These are phyloP conservation scores for Rhodocollybia butyracea DNA, from an alignment of 768 basidiomycete genomes.

Conservation along the genomic window DNA sequence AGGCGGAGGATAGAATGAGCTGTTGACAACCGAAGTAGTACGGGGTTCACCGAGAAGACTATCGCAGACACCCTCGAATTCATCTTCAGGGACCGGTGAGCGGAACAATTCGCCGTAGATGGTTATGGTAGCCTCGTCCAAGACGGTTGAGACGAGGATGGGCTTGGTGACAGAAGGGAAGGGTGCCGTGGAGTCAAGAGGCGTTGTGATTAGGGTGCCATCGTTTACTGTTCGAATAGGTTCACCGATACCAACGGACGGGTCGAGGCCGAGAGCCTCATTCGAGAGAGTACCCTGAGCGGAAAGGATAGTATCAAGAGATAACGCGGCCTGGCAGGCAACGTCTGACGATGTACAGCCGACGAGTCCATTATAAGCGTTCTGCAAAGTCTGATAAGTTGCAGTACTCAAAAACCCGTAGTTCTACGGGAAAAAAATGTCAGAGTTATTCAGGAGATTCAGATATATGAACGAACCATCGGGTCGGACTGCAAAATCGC, in stretches of 20 bases:
- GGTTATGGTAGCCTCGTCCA: constrained; percentile 67
- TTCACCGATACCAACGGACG: constrained; percentile 47
- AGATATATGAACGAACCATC: constrained; percentile 47
- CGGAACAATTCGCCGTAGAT: constrained; percentile 44
- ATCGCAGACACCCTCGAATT: constrained; percentile 37
- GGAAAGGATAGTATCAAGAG: constrained; percentile 48
- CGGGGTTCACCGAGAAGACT: constrained; percentile 45
- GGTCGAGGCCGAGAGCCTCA: constrained; percentile 42
- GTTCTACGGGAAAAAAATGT: constrained; percentile 41
- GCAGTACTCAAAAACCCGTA: constrained; percentile 62
- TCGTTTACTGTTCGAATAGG: constrained; percentile 71
- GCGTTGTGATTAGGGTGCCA: constrained; percentile 63
- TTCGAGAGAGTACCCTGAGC: constrained; percentile 46
- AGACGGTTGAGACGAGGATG: constrained; percentile 67
- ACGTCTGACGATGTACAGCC: constrained; percentile 42
- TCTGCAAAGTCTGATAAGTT: constrained; percentile 54
- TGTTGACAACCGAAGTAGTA: constrained; percentile 38
- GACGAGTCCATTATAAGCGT: constrained; percentile 45
- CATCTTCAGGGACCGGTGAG: constrained; percentile 32
- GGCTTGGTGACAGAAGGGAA: constrained; percentile 65
- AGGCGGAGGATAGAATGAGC: constrained; percentile 43
- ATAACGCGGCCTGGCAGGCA: constrained; percentile 48
- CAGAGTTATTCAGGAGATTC: background rate
- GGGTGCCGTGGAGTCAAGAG: constrained; percentile 56
- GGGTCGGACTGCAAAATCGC: constrained; percentile 87